Percentiles rank a stretch among this genome's conserved stretches.
Evolutionary conservation across 768 basidiomycete genomes (phyloP).

Genomic region (Lentinula edodes): DNA sequence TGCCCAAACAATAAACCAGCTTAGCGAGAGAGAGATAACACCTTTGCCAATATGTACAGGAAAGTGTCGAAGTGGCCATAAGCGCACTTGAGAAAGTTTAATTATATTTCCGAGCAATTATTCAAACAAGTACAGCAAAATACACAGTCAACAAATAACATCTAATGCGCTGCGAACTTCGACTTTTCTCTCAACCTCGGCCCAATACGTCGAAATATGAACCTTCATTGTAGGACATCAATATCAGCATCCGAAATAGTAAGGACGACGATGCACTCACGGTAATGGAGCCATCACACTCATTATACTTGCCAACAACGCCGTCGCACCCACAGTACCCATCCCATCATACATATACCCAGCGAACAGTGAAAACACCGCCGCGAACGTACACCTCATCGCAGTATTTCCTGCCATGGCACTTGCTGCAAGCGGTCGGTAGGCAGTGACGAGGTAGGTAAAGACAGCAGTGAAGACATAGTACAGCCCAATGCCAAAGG

Average conservation of each 20-base stretch:
- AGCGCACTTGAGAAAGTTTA: not conserved
- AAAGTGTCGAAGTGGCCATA: too few relatives aligned
- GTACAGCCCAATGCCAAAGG: conserved; percentile 60
- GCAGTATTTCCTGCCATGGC: conserved; percentile 66
- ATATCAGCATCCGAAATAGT: not conserved
- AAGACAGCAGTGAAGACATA: conserved; percentile 69
- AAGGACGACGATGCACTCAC: not conserved
- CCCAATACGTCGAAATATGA: not conserved
- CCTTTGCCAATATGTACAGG: too few relatives aligned
- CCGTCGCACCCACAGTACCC: conserved; percentile 68
- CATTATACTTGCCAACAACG: conserved; percentile 22
- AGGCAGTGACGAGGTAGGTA: conserved; percentile 66
- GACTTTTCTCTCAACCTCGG: conserved; percentile 1
- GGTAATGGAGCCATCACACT: conserved; percentile 1
- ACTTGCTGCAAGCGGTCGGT: conserved; percentile 60
- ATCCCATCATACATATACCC: conserved; percentile 44
- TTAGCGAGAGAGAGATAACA: too few relatives aligned
- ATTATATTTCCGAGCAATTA: not conserved
- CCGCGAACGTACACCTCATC: conserved; percentile 55
- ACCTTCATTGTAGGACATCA: not conserved
- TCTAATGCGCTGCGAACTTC: not conserved
- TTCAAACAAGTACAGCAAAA: too few relatives aligned
- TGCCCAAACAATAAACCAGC: too few relatives aligned
- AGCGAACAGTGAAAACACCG: conserved; percentile 54
- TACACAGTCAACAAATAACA: not conserved